Evolutionary conservation across 331 rosid genomes (phyloP).

Genomic region (Acacia pycnantha): DNA sequence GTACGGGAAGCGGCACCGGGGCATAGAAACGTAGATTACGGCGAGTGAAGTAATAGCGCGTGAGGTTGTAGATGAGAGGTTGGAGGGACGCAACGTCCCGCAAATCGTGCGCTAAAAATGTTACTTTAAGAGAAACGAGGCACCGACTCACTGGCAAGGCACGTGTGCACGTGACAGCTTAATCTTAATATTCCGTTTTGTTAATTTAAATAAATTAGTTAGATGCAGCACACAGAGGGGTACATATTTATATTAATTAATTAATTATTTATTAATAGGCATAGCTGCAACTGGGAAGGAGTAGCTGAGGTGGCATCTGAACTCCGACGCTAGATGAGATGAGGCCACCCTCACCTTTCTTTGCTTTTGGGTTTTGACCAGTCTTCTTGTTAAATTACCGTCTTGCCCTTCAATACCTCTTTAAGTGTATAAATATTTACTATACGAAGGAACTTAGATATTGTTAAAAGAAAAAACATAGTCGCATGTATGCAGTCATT

Average conservation of each 20-base stretch:
- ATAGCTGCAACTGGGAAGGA: neutral
- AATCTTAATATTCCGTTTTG: constrained; percentile 16
- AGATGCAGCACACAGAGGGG: neutral
- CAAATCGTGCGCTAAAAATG: constrained; percentile 63
- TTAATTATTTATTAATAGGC: neutral
- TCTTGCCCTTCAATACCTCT: neutral
- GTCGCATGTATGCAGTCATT: neutral
- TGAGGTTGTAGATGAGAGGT: constrained; percentile 6
- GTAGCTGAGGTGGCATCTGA: neutral
- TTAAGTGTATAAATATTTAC: too few species aligned
- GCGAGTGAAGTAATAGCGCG: neutral
- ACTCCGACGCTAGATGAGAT: neutral
- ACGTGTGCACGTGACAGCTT: constrained; percentile 86
- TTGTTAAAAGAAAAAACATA: too few species aligned
- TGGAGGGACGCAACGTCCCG: constrained; percentile 40
- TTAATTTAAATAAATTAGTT: neutral
- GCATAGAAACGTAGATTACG: fast-evolving
- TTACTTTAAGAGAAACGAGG: constrained; percentile 64
- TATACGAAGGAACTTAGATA: too few species aligned
- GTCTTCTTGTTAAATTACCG: neutral
- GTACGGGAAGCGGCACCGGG: neutral
- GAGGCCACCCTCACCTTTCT: neutral
- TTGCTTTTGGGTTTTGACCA: neutral
- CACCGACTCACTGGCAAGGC: constrained; percentile 81
- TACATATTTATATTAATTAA: neutral